These are phyloP conservation scores for Colletotrichum euphorbiae DNA, from an alignment of 2,329 filamentous ascomycete species.

Conservation along the genomic window DNA sequence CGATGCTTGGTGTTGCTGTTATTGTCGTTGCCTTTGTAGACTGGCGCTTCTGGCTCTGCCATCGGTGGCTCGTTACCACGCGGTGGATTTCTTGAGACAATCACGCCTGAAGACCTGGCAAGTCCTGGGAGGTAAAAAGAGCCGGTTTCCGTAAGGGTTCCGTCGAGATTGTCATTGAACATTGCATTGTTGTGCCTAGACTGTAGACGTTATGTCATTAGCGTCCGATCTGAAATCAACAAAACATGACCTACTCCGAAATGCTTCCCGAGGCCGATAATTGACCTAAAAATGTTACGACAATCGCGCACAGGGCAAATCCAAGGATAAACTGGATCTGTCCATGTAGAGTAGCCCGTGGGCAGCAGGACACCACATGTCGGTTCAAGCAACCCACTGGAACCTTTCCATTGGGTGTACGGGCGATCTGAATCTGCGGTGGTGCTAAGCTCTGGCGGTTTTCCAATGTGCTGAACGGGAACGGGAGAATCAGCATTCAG, in stretches of 20 bases:
- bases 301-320: slow-evolving; percentile 55
- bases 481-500: neutral
- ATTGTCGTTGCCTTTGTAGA: neutral
- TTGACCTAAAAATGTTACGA: slow-evolving; percentile 44
- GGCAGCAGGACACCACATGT: slow-evolving; percentile 50
- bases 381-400: neutral
- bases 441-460: neutral
- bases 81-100: slow-evolving; percentile 44
- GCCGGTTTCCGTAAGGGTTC: slow-evolving; percentile 50
- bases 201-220: slow-evolving; percentile 29
- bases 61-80: slow-evolving; percentile 42
- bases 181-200: slow-evolving; percentile 36
- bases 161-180: slow-evolving; percentile 56
- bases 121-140: slow-evolving; percentile 11
- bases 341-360: slow-evolving; percentile 45
- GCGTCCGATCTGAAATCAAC: neutral
- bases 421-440: neutral
- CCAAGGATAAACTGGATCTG: slow-evolving; percentile 43
- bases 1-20: neutral
- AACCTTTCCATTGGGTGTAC: slow-evolving; percentile 13
- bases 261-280: slow-evolving; percentile 42
- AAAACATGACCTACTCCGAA: slow-evolving; percentile 38
- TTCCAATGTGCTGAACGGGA: neutral
- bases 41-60: slow-evolving; percentile 5
- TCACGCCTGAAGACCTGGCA: slow-evolving; percentile 33